Conservation (phyloP, 2,329 filamentous ascomycete species). For the Colletotrichum sp. region DNA sequence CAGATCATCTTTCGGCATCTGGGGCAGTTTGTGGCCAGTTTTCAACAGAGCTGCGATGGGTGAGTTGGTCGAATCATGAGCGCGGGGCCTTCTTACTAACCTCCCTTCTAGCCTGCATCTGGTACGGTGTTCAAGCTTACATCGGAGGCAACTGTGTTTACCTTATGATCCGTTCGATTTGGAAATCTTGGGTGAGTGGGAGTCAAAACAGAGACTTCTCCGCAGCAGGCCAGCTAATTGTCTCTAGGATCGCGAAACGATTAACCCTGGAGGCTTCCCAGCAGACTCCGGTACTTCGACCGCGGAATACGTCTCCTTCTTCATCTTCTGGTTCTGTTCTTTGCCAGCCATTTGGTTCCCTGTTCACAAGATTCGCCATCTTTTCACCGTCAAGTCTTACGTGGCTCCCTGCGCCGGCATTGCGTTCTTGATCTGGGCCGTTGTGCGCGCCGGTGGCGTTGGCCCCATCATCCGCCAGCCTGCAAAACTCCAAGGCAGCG, state of each 20-base stretch:
- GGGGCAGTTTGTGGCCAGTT: conserved; percentile 87
- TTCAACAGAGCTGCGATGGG: conserved; percentile 86
- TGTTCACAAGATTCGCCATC: conserved; percentile 84
- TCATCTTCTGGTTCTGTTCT: conserved; percentile 84
- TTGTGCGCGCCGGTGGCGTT: conserved; percentile 80
- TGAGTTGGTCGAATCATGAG: conserved; percentile 28
- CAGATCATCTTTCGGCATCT: conserved; percentile 84
- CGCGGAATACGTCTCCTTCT: conserved; percentile 79
- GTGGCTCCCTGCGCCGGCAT: conserved; percentile 85
- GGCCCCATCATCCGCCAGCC: conserved; percentile 81
- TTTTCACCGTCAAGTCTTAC: conserved; percentile 90
- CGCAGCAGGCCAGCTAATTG: neutral
- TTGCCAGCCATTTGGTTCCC: conserved; percentile 89
- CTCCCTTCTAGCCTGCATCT: conserved; percentile 67
- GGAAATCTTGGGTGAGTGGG: conserved; percentile 65
- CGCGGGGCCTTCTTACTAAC: neutral
- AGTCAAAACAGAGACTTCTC: neutral
- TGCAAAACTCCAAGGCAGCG: conserved; percentile 66
- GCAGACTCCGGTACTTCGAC: conserved; percentile 73
- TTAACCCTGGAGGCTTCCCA: conserved; percentile 67
- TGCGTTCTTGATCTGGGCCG: conserved; percentile 86
- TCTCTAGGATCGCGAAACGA: conserved; percentile 50
- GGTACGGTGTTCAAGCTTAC: conserved; percentile 86
- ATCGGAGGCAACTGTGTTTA: conserved; percentile 87
- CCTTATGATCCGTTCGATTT: conserved; percentile 87